A percentile compares a stretch with the other conserved stretches of the same genome.
These are phyloP conservation scores for Phytophthora fragariae DNA, from an alignment of 352 stramenopile genomes.

Conservation along the genomic window DNA sequence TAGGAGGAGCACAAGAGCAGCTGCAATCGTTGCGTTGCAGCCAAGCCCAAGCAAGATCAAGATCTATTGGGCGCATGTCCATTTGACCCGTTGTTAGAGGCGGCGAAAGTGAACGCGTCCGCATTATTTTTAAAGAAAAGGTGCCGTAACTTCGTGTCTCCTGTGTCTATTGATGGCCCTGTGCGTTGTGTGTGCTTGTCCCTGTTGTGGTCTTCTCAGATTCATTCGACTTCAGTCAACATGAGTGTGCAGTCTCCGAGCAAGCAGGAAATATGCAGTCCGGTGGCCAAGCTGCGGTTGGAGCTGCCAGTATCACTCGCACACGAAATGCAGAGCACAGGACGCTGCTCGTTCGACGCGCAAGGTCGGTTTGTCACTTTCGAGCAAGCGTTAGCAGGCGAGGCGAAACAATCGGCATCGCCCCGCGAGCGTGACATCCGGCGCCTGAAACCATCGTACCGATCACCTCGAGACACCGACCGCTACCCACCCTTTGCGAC, in stretches of 20 bases:
- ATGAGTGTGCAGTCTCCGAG: conserved; percentile 14
- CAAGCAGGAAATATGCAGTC: conserved; percentile 10
- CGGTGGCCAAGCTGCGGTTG: conserved; percentile 24
- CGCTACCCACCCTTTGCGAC: conserved; percentile 42
- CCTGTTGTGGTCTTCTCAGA: not conserved
- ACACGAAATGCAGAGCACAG: conserved; percentile 31
- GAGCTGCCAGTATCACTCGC: conserved; percentile 25
- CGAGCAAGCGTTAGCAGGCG: conserved; percentile 30
- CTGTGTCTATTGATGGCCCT: conserved; percentile 8
- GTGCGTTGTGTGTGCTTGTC: not conserved
- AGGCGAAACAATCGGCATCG: conserved; percentile 14
- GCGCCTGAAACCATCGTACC: conserved; percentile 34
- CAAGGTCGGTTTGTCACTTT: conserved; percentile 43
- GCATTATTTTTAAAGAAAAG: conserved; percentile 35
- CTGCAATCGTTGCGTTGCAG: not conserved
- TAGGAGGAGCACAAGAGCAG: not conserved
- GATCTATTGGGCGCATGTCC: conserved; percentile 24
- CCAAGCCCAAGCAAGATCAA: conserved; percentile 5
- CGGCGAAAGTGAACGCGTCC: not conserved
- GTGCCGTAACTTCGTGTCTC: not conserved
- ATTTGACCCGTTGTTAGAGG: conserved; percentile 13
- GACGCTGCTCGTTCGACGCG: conserved; percentile 56
- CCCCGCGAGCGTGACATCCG: conserved; percentile 32
- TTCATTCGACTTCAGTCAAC: not conserved
- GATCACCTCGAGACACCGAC: conserved; percentile 28